Base-by-base conservation (phyloP, 2,329 filamentous ascomycete genomes). In the Elsinoe fawcettii region DNA sequence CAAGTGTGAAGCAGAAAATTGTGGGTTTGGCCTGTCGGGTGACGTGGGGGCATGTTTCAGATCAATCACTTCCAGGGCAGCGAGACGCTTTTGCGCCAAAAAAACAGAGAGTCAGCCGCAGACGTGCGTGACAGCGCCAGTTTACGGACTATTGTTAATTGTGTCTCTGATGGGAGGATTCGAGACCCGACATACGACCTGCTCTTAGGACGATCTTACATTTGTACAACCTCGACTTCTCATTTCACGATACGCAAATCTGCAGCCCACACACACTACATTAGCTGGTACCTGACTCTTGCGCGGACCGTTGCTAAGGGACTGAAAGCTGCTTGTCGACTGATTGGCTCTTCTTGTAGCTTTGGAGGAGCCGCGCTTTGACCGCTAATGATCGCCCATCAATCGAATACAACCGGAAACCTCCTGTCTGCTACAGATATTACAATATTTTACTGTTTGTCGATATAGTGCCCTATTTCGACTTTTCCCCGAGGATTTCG, bases 361-460 rank as follows among this genome's bases (percentile, higher is more conserved):
- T 51, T 51, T 51, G 25, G 46, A 32, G 25, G 46, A 23, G 41
- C 41, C 22, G 46, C 46, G 46, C 46, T 32, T 51, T 39, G 49
- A 53, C 34, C 49, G 30, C 49, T 53, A 53, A 39, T 39, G 49
- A 39, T 53, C 49, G 34, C 18, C 49, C 49, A 53, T 53, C 30
- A 36, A 39, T 53, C 49, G 49, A 53, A 53, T 53, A 53, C 49
- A 53, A 37, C 25, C 49, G 30, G 49, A 53, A 37, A 53, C 49
- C 49, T 53, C 49, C 49, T 53, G 49, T 30, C 49, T 53, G 32
- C 49, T 53, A 53, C 49, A 53, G 30, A 39, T 18, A 25, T 23
- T 16, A 22, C 14, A 20, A 53, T 53, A 37, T 25, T 53, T 37
- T 53, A n/a, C 25, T 37, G 32, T 37, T 39, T 20, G 30, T 23